Conservation (phyloP, 306 rosid species). For the Cucurbita argyrosperma region DNA sequence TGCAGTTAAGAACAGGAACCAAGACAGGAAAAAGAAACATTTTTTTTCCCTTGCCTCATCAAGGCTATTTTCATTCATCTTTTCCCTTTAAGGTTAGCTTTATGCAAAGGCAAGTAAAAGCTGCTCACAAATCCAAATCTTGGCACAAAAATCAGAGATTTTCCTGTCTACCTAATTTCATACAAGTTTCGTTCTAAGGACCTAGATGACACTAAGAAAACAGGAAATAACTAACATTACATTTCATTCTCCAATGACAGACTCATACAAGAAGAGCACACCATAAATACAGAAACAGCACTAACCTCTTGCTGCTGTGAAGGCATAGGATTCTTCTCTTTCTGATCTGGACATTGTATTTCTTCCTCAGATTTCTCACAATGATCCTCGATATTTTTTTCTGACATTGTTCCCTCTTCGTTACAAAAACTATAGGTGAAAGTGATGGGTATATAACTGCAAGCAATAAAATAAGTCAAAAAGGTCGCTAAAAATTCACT, state of each 20-base stretch:
- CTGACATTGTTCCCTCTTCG: conserved; percentile 33
- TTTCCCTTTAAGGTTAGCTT: neutral
- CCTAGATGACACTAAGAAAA: neutral
- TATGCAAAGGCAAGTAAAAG: neutral
- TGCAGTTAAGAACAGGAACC: neutral
- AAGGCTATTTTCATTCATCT: neutral
- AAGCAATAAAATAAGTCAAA: neutral
- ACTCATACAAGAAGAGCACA: neutral
- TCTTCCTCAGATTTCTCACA: conserved; percentile 29
- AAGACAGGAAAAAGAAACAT: neutral
- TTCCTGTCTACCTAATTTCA: neutral
- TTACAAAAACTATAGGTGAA: neutral
- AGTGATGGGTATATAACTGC: neutral
- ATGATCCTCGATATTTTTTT: conserved; percentile 21
- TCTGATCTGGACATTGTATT: conserved; percentile 21
- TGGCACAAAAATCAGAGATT: neutral
- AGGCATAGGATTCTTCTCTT: conserved; percentile 43
- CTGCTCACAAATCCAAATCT: neutral
- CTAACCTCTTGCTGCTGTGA: conserved; percentile 61
- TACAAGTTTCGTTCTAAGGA: neutral
- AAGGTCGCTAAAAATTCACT: neutral
- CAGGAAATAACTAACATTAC: neutral
- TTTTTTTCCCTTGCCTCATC: neutral
- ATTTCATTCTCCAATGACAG: neutral
- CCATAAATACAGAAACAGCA: conserved; percentile 1